Conservation (phyloP, 208 protist species). For the Wallacemonas collosoma region DNA sequence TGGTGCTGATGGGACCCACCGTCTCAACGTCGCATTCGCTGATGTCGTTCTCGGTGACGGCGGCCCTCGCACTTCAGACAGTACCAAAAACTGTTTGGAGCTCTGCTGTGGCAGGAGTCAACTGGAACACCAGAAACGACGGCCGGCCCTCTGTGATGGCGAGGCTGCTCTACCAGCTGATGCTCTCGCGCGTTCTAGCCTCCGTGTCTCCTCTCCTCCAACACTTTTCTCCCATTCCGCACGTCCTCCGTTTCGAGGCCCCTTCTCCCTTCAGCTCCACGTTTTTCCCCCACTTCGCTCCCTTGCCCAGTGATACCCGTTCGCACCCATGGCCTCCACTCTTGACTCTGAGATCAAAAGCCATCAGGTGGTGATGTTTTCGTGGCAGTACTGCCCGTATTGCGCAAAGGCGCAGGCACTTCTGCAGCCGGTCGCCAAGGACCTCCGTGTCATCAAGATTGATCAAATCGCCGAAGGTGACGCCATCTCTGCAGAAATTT, state of each 20-base stretch:
- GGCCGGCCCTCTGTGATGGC: slow-evolving; percentile 2
- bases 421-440: slow-evolving; percentile 24
- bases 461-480: slow-evolving; percentile 39
- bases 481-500: slow-evolving; percentile 29
- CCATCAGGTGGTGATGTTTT: slow-evolving; percentile 45
- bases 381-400: slow-evolving; percentile 43
- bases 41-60: too few species aligned
- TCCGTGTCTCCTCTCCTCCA: not conserved
- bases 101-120: too few species aligned
- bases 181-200: not conserved
- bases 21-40: too few species aligned
- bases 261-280: too few species aligned
- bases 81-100: too few species aligned
- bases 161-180: not conserved
- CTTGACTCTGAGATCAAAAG: slow-evolving; percentile 11
- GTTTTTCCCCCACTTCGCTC: too few species aligned
- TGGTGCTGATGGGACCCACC: too few species aligned
- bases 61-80: too few species aligned
- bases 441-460: slow-evolving; percentile 33
- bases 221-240: too few species aligned
- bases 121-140: not conserved
- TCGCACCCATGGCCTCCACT: too few species aligned
- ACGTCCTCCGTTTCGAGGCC: too few species aligned
- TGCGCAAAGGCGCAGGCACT: slow-evolving; percentile 35
- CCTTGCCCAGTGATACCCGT: too few species aligned